Percentiles rank a stretch among this genome's conserved stretches.
phyloP scores from a whole-genome alignment of 2,329 filamentous ascomycete genomes.

The Colletotrichum musae region DNA sequence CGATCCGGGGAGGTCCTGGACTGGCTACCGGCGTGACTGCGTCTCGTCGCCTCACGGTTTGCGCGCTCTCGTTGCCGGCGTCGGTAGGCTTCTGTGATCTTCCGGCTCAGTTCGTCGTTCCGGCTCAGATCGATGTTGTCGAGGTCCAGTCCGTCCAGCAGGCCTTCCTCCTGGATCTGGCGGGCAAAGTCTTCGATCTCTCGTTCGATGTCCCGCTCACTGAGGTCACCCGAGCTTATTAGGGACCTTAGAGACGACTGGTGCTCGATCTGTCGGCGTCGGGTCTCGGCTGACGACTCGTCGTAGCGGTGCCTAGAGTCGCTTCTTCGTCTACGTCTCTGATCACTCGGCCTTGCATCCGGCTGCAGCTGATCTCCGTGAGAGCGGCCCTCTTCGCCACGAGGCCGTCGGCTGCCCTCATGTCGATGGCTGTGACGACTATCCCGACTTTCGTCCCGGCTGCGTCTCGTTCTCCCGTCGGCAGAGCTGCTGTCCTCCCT shows the following conservation, averaged over 20 bases:
- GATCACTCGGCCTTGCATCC: conserved; percentile 51
- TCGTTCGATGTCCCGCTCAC: conserved; percentile 83
- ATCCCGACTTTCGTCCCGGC: conserved; percentile 42
- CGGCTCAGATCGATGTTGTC: conserved; percentile 87
- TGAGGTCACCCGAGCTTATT: conserved; percentile 84
- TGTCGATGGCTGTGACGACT: conserved; percentile 46
- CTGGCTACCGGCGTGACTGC: conserved; percentile 57
- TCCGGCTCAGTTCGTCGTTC: conserved; percentile 91
- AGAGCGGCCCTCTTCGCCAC: conserved; percentile 47
- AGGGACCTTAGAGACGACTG: conserved; percentile 90
- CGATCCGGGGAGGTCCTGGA: conserved; percentile 52
- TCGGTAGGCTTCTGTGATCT: conserved; percentile 90
- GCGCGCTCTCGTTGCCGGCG: conserved; percentile 75
- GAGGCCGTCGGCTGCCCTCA: conserved; percentile 50
- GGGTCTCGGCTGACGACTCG: conserved; percentile 54
- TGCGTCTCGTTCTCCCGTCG: conserved; percentile 35
- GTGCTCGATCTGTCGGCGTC: conserved; percentile 80
- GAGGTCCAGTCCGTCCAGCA: conserved; percentile 89
- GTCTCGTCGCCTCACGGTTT: conserved; percentile 47
- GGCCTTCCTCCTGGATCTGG: conserved; percentile 89
- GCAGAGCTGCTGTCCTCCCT: conserved; percentile 40
- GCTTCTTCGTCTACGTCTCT: conserved; percentile 58
- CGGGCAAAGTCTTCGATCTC: conserved; percentile 93
- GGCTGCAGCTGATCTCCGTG: conserved; percentile 56
- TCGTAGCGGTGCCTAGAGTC: conserved; percentile 59